A percentile compares a stretch with the other conserved stretches of the same genome.
Evolutionary conservation across 352 stramenopile genomes (phyloP).

Genomic region (Pythium brachiatum): DNA sequence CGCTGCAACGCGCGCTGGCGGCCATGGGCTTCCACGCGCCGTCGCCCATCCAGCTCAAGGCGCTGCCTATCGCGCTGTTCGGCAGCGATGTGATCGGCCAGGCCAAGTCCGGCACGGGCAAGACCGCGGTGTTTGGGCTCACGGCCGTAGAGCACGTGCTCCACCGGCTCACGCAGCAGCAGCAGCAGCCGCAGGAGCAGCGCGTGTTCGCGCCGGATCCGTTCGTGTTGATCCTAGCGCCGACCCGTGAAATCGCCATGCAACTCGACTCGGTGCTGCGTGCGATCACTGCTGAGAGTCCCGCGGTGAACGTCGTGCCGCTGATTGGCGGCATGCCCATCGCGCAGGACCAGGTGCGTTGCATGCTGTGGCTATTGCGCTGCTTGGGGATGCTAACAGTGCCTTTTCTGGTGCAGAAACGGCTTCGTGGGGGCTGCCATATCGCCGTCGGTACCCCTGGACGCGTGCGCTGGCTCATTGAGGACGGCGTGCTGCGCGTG

Average conservation of each 20-base stretch:
- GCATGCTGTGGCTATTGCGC: neutral
- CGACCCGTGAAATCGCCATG: slow-evolving; percentile 72
- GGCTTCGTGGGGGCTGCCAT: slow-evolving; percentile 46
- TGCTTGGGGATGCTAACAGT: too few species aligned
- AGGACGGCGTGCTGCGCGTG: slow-evolving; percentile 46
- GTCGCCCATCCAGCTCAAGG: slow-evolving; percentile 69
- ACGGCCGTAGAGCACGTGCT: slow-evolving; percentile 64
- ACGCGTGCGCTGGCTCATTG: slow-evolving; percentile 66
- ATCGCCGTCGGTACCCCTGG: slow-evolving; percentile 74
- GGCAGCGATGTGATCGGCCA: slow-evolving; percentile 79
- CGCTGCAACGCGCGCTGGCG: slow-evolving; percentile 45
- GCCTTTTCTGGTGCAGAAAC: slow-evolving; percentile 16
- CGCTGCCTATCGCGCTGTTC: slow-evolving; percentile 71
- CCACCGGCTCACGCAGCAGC: slow-evolving; percentile 21
- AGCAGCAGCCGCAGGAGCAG: neutral
- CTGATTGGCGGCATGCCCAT: slow-evolving; percentile 67
- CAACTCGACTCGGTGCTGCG: slow-evolving; percentile 71
- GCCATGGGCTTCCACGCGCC: slow-evolving; percentile 53
- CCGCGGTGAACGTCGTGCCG: slow-evolving; percentile 37
- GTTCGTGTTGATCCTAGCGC: slow-evolving; percentile 61
- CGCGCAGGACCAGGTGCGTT: slow-evolving; percentile 50
- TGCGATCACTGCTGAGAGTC: slow-evolving; percentile 44
- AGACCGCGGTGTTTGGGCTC: slow-evolving; percentile 76
- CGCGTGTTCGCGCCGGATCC: slow-evolving; percentile 22
- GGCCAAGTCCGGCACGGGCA: slow-evolving; percentile 82